A percentile compares a stretch with the other conserved stretches of the same genome.
phyloP scores from a whole-genome alignment of 2,329 filamentous ascomycete species.

The Pseudocercospora ulei region DNA sequence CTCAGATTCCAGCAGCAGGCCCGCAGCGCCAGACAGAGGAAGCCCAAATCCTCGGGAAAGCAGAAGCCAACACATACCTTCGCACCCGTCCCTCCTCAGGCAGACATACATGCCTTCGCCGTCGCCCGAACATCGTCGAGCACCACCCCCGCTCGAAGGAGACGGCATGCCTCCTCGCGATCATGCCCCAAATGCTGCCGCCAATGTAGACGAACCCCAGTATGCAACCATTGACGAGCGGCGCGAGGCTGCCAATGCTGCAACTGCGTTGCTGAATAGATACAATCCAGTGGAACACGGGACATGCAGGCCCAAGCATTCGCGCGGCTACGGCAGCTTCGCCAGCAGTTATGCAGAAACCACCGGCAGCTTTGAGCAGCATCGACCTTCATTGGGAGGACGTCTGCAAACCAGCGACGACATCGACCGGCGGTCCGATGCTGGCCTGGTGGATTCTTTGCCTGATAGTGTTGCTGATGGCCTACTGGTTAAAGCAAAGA shows the following conservation, averaged over 20 bases:
- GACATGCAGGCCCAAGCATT: constrained; percentile 41
- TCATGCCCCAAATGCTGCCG: constrained; percentile 27
- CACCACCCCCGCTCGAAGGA: constrained; percentile 20
- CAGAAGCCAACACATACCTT: constrained; percentile 26
- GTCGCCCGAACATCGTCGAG: constrained; percentile 37
- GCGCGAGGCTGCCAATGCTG: constrained; percentile 33
- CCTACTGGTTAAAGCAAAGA: constrained; percentile 43
- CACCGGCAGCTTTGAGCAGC: constrained; percentile 22
- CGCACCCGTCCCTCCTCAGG: constrained; percentile 33
- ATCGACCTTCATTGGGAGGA: constrained; percentile 29
- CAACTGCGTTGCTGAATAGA: constrained; percentile 36
- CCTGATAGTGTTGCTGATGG: constrained; percentile 41
- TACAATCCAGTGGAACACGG: constrained; percentile 21
- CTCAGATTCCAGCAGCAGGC: constrained; percentile 2
- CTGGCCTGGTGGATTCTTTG: constrained; percentile 35
- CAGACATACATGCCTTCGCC: constrained; percentile 39
- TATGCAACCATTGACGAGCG: constrained; percentile 24
- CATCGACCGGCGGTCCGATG: constrained; percentile 27
- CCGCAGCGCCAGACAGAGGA: constrained; percentile 8
- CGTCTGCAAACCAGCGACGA: constrained; percentile 18
- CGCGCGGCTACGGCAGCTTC: constrained; percentile 43
- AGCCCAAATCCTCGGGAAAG: constrained; percentile 11
- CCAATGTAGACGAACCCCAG: constrained; percentile 23
- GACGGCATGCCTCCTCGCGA: constrained; percentile 34
- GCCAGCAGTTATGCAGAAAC: constrained; percentile 23